Evolutionary conservation across 257 asterid species (phyloP).

Genomic region (Cynanchum wilfordii): DNA sequence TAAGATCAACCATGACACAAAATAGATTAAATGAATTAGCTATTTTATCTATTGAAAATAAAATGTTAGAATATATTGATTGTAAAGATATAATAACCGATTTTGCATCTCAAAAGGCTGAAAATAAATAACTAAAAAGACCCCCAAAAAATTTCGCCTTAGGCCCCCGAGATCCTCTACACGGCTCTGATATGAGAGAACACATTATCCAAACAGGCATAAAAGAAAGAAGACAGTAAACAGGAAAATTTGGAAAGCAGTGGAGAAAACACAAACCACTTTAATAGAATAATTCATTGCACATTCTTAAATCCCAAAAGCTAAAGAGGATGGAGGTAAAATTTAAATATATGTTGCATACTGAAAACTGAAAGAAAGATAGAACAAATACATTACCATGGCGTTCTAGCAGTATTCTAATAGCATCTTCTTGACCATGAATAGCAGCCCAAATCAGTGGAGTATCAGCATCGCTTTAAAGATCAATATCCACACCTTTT

Average conservation of each 20-base stretch:
- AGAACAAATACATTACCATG: constrained; percentile 66
- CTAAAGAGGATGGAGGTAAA: background rate
- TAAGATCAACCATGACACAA: too few relatives aligned
- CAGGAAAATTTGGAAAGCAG: background rate
- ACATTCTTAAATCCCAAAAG: background rate
- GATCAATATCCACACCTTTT: constrained; percentile 62
- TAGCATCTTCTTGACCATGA: constrained; percentile 72
- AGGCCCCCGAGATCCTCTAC: too few relatives aligned
- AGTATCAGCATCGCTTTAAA: constrained; percentile 84
- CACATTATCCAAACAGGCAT: background rate
- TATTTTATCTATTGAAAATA: too few relatives aligned
- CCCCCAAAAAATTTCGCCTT: too few relatives aligned
- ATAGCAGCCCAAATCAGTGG: constrained; percentile 99
- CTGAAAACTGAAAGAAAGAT: background rate
- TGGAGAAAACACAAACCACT: background rate
- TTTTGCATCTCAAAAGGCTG: too few relatives aligned
- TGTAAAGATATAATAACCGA: too few relatives aligned
- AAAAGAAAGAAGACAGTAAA: background rate
- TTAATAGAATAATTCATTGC: background rate
- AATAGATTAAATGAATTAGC: too few relatives aligned
- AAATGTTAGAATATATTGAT: too few relatives aligned
- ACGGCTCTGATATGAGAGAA: background rate
- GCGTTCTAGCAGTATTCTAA: constrained; percentile 69
- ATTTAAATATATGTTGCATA: background rate
- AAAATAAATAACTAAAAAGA: too few relatives aligned